Percentiles rank a stretch among this genome's conserved stretches.
Evolutionary conservation across 2,329 filamentous ascomycete species (phyloP).

Genomic region (Colletotrichum cuscutae): DNA sequence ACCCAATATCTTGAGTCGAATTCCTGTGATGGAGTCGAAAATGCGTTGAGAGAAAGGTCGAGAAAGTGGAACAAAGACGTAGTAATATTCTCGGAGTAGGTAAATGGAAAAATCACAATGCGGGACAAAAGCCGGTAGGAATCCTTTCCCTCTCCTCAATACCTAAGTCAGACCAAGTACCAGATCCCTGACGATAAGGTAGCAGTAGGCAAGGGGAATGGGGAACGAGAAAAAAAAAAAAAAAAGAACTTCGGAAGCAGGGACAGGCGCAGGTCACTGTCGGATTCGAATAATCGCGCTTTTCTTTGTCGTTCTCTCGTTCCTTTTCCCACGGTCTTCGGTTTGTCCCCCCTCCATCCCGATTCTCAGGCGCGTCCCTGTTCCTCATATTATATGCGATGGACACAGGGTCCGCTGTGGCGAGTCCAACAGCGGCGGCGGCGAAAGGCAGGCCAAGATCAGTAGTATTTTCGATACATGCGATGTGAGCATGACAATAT

Average conservation of each 20-base stretch:
- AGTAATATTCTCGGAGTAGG: background rate
- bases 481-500: background rate
- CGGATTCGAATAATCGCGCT: constrained; percentile 19
- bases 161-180: background rate
- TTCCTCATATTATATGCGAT: constrained; percentile 22
- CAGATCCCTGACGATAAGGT: constrained; percentile 11
- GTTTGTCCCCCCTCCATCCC: background rate
- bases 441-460: constrained; percentile 8
- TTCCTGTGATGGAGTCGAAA: constrained; percentile 6
- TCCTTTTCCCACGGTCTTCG: background rate
- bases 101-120: background rate
- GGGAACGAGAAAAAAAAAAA: background rate
- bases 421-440: background rate
- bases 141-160: background rate
- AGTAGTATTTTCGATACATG: constrained; percentile 9
- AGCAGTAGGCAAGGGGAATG: background rate
- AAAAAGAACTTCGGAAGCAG: background rate
- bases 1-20: background rate
- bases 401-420: constrained; percentile 11
- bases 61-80: background rate
- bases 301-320: background rate
- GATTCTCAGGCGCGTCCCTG: background rate
- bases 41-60: constrained; percentile 6
- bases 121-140: constrained; percentile 13
- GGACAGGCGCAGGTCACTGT: constrained; percentile 7